Evolutionary conservation across 352 stramenopile species (phyloP), one percentile per base, ranked within the genome.

Genomic region (Pythium oligandrum): DNA sequence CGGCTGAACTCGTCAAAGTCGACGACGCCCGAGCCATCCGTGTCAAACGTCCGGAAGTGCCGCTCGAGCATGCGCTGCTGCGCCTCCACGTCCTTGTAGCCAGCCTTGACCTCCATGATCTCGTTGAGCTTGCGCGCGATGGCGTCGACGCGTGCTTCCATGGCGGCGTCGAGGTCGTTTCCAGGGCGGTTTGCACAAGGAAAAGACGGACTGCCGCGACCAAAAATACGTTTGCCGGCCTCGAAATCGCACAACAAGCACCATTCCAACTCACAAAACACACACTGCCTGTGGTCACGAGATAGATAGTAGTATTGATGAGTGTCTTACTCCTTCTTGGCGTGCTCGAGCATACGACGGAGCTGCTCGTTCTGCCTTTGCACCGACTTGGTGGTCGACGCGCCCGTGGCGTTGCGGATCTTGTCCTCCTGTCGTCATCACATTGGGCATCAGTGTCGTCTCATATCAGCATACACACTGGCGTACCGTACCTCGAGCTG

Each of bases 1-100:
- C 81, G 77, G 44, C 72, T 83, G 53, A 96, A 97, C 63, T 97
- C 86, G 52, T 96, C 81, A 61, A 90, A 93, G 60, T 93, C 83
- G 30, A 96, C 65, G 6, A 80, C 63, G 4, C 85, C 85, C 0
- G 73, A 94, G 8, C 58, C 63, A 30, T 93, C 83, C 5, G 48
- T 51, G 56, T 96, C 87, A 48, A 96, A 96, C 33, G 53, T 69
- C 17, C 73, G 77, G 51, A 96, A 96, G 48, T 88, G 78, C 40
- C 76, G 74, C 43, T 83, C 71, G 0, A 90, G 55, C 36, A 89
- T 37, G 7, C 75, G 71, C 17, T 66, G 51, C 53, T 91, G 81
- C 34, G 66, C 59, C 31, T 57, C 55, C 12, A 70, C 62, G 40
- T 89, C 81, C 33, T 78, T 75, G 66, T 89, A 89, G 3, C 81